Conservation (phyloP, 306 rosid genomes). For the Rosa chinensis region DNA sequence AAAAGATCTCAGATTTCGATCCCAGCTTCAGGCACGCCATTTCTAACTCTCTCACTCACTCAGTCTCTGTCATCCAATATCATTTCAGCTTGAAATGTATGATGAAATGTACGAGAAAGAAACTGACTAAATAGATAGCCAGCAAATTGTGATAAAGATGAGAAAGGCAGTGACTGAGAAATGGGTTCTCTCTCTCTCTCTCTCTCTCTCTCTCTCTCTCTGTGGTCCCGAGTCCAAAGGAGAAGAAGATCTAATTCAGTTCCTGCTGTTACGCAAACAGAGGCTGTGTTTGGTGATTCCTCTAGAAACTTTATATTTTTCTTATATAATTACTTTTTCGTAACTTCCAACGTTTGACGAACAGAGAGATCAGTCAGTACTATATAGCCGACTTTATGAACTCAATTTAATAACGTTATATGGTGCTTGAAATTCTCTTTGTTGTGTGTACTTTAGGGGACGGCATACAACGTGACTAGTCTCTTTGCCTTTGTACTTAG, state of each 20-base stretch:
- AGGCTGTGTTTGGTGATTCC: slow-evolving; percentile 37
- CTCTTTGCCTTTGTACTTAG: background rate
- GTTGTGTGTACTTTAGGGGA: background rate
- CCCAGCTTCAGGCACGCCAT: slow-evolving; percentile 85
- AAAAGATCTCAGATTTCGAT: slow-evolving; percentile 72
- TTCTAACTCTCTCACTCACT: slow-evolving; percentile 5
- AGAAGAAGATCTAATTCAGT: slow-evolving; percentile 51
- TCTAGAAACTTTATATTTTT: background rate
- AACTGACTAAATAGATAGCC: background rate
- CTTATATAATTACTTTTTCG: background rate
- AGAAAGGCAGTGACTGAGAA: slow-evolving; percentile 12
- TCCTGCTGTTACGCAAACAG: slow-evolving; percentile 36
- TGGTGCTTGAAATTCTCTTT: background rate
- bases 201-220: no score
- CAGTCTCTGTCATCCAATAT: background rate
- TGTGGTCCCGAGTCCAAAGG: no score
- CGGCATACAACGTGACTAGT: background rate
- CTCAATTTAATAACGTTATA: background rate
- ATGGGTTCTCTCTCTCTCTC: background rate
- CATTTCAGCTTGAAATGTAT: background rate
- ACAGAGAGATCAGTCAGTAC: background rate
- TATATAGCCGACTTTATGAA: background rate
- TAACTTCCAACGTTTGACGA: slow-evolving; percentile 18
- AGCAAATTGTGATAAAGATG: slow-evolving; percentile 15
- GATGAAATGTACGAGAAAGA: background rate